phyloP scores from a whole-genome alignment of 352 stramenopile genomes.

The Halophytophthora polymorphica region DNA sequence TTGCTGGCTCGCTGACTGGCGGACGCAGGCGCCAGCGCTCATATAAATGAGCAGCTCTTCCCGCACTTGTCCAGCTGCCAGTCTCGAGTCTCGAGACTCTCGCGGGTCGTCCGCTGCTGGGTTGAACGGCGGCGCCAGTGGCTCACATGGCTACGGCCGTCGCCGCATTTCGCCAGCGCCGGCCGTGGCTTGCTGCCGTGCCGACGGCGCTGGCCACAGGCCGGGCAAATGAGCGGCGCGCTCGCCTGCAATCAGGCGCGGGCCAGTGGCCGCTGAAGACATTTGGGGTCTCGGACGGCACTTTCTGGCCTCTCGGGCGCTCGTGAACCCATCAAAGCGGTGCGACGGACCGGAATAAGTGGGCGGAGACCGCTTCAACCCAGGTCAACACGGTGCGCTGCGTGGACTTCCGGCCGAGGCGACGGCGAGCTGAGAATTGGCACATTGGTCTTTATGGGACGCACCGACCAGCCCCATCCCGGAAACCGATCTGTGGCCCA shows the following conservation, averaged over 20 bases:
- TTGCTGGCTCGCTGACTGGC: too few relatives aligned
- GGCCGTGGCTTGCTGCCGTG: constrained; percentile 17
- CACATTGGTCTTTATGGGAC: constrained; percentile 10
- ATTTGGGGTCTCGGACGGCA: constrained; percentile 16
- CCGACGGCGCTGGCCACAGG: constrained; percentile 19
- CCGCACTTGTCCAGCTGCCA: too few relatives aligned
- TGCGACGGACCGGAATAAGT: constrained; percentile 6
- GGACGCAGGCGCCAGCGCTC: too few relatives aligned
- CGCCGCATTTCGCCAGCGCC: background rate
- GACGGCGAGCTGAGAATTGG: background rate
- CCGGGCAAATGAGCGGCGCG: constrained; percentile 24
- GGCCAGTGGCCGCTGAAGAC: constrained; percentile 16
- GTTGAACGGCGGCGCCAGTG: too few relatives aligned
- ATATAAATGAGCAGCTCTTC: too few relatives aligned
- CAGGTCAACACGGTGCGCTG: background rate
- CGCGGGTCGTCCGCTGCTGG: too few relatives aligned
- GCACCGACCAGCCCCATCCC: constrained; percentile 7
- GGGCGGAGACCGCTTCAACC: constrained; percentile 12
- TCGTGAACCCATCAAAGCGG: constrained; percentile 11
- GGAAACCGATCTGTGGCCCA: constrained; percentile 12
- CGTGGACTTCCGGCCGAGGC: too few relatives aligned
- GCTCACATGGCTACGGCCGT: too few relatives aligned
- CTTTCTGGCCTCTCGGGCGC: constrained; percentile 21
- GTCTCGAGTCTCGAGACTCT: too few relatives aligned
- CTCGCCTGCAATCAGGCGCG: constrained; percentile 22